phyloP scores from a whole-genome alignment of 164 flowering plant genomes.

The Warburgia ugandensis region DNA sequence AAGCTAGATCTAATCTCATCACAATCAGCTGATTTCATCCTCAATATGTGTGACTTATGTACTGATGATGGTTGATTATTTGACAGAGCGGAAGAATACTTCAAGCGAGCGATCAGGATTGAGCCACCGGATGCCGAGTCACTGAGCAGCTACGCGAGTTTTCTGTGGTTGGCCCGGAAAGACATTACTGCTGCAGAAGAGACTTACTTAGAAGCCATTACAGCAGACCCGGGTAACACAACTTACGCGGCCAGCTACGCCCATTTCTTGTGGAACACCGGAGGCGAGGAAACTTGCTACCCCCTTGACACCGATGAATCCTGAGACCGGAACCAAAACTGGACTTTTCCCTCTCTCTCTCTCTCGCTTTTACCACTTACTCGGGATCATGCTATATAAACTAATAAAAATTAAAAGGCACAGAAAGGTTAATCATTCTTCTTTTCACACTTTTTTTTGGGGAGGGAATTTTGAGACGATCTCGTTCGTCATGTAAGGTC shows the following conservation, averaged over 20 bases:
- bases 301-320: constrained; percentile 27
- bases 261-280: constrained; percentile 86
- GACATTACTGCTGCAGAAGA: constrained; percentile 85
- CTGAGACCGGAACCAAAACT: not conserved
- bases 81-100: constrained; percentile 86
- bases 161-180: constrained; percentile 65
- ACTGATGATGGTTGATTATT: too few species aligned
- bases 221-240: constrained; percentile 64
- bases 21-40: too few species aligned
- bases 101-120: constrained; percentile 50
- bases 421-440: too few species aligned
- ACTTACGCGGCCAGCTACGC: constrained; percentile 69
- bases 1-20: too few species aligned
- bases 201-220: constrained; percentile 64
- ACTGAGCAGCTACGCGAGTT: constrained; percentile 54
- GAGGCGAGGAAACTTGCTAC: constrained; percentile 83
- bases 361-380: too few species aligned
- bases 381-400: too few species aligned
- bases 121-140: constrained; percentile 75
- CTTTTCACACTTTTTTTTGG: too few species aligned
- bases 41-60: too few species aligned
- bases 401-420: too few species aligned
- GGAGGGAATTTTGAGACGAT: too few species aligned
- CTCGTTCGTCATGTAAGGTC: too few species aligned
- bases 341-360: not conserved